Conservation (phyloP, 73 alveolate genomes). For the Paramecium octaurelia region DNA sequence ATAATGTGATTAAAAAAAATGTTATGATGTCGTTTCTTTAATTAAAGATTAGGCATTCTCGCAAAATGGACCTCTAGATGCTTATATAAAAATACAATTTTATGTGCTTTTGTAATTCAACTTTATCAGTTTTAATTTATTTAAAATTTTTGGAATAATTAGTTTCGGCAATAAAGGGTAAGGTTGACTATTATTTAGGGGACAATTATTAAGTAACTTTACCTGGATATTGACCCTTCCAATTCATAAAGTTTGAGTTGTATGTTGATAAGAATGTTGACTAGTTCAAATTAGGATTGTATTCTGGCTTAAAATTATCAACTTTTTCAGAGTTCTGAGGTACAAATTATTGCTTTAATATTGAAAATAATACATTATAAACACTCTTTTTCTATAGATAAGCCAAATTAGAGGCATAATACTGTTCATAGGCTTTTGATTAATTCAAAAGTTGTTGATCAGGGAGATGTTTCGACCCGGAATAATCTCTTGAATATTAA, state of each 20-base stretch:
- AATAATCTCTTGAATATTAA: neutral
- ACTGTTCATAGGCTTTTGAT: neutral
- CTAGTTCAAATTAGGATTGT: neutral
- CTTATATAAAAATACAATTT: neutral
- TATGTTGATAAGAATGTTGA: neutral
- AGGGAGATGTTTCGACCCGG: neutral
- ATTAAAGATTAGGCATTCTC: neutral
- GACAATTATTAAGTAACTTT: neutral
- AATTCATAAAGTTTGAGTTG: neutral
- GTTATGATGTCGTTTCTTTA: neutral
- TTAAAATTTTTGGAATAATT: constrained; percentile 1
- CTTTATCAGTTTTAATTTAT: neutral
- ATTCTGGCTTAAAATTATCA: neutral
- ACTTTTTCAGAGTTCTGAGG: neutral
- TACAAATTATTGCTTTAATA: neutral
- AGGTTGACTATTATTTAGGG: neutral
- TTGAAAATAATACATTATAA: neutral
- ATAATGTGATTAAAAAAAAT: neutral
- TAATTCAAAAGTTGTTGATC: neutral
- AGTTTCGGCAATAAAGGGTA: constrained; percentile 14
- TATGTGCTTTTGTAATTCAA: neutral
- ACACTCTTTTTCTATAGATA: neutral
- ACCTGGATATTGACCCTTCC: neutral
- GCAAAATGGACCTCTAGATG: neutral
- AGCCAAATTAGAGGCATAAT: neutral